Percentiles rank a stretch among this genome's conserved stretches.
Conservation (phyloP, 139 green algal genomes). For the Chlamydomonas asymmetrica region DNA sequence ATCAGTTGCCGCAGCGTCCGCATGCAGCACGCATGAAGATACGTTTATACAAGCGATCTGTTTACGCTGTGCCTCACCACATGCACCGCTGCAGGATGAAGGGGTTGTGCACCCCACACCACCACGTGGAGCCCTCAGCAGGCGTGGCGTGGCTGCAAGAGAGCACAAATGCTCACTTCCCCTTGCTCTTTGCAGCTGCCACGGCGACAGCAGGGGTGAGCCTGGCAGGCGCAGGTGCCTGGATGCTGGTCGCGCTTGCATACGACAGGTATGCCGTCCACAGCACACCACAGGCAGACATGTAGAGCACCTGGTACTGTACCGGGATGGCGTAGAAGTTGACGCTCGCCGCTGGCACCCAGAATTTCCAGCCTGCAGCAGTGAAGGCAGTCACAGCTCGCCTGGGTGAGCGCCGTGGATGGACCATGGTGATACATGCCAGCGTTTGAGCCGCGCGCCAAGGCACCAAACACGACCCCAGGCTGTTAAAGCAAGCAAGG, state of each 20-base stretch:
- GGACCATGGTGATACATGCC: constrained; percentile 21
- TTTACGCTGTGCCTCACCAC: too few species aligned
- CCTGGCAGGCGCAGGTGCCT: not conserved
- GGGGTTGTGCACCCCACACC: too few species aligned
- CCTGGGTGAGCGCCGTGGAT: constrained; percentile 8
- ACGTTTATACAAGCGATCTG: too few species aligned
- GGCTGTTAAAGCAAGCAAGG: not conserved
- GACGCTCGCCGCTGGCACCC: constrained; percentile 77
- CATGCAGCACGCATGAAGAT: too few species aligned
- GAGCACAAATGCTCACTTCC: too few species aligned
- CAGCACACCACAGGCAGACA: constrained; percentile 79
- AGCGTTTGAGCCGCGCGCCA: not conserved
- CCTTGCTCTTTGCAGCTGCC: not conserved
- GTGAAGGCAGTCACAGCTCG: not conserved
- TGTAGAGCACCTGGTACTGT: constrained; percentile 80
- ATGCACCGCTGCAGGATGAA: too few species aligned
- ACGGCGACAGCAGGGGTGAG: not conserved
- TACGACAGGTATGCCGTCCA: constrained; percentile 87
- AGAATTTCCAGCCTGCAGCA: constrained; percentile 85
- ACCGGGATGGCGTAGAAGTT: constrained; percentile 84
- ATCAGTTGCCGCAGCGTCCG: too few species aligned
- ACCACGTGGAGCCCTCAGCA: too few species aligned
- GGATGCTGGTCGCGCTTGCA: constrained; percentile 45
- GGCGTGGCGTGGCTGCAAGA: too few species aligned
- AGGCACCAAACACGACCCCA: not conserved